Evolutionary conservation across 2,329 filamentous ascomycete genomes (phyloP), one percentile per base, ranked within the genome.

Genomic region (Aspergillus sp.): DNA sequence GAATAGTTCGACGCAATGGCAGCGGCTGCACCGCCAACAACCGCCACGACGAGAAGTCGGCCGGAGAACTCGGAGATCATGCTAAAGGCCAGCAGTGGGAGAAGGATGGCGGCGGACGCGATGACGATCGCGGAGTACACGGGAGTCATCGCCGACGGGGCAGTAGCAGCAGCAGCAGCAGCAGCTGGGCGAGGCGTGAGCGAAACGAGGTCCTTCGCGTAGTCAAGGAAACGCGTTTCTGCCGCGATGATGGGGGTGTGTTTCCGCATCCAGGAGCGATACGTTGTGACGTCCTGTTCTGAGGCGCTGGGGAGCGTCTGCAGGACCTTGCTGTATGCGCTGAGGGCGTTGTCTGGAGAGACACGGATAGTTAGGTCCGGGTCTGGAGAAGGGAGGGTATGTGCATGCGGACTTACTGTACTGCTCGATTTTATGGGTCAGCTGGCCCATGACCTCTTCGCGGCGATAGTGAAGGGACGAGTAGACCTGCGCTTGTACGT

Each of bases 341-440:
- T 68, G 17, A 75, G 71, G 4, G 72, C 69, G 35, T 68, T 73
- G 51, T 76, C 73, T 73, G 32, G n/a, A 3, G 13, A 16, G 19
- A 47, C n/a, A 35, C 16, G 7, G 32, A 13, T 22, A 17, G 10
- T 20, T 56, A 36, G 57, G 52, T 45, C 13, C 3, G 24, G 7
- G 7, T 26, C 24, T 2, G 24, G 24, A 8, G 24, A 8, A 8
- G 9, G 24, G 24, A 9, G 24, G 7, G 9, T 26, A 26, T 8
- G 24, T 26, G 24, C 24, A 40, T 30, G 30, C 24, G 10, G 14
- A 63, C 77, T 70, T 69, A 83, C 81, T 83, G 60, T 86, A 86
- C 65, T 85, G 82, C 51, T 82, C 79, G 11, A 82, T 75, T 62
- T 85, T 85, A 32, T 79, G 69, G 49, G 79, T 81, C 45, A 85